Conservation (phyloP, 495 filamentous ascomycete genomes). For the Talaromyces proteolyticus region DNA sequence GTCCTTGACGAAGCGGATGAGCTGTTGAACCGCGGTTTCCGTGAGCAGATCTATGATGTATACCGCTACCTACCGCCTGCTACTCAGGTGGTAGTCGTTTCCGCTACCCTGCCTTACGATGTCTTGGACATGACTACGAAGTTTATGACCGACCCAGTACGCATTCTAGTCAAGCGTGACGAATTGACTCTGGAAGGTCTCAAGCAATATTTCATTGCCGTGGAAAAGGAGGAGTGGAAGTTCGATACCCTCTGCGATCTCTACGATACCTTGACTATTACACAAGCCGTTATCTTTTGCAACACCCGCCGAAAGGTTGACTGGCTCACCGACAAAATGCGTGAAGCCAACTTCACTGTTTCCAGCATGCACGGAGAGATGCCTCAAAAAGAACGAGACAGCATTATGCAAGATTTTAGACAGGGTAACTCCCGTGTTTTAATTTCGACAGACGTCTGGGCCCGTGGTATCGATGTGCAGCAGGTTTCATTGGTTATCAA, state of each 20-base stretch:
- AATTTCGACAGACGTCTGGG: constrained; percentile 97
- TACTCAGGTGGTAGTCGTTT: constrained; percentile 96
- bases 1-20: constrained; percentile 98
- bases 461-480: constrained; percentile 97
- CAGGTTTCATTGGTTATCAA: constrained; percentile 99
- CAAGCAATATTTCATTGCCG: constrained; percentile 99
- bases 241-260: constrained; percentile 99
- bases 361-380: constrained; percentile 99
- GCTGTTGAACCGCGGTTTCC: constrained; percentile 85
- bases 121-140: constrained; percentile 99
- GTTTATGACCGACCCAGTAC: constrained; percentile 99
- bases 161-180: constrained; percentile 99
- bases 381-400: constrained; percentile 95
- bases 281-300: constrained; percentile 99
- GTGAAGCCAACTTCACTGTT: constrained; percentile 95
- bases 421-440: constrained; percentile 93
- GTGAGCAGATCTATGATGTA: constrained; percentile 99
- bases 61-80: constrained; percentile 94
- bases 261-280: constrained; percentile 98
- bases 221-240: constrained; percentile 99
- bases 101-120: constrained; percentile 94
- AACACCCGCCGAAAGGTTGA: constrained; percentile 99
- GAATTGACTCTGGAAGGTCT: constrained; percentile 97
- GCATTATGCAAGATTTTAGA: constrained; percentile 99
- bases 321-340: constrained; percentile 99